Conservation (phyloP, 257 asterid genomes). For the Penstemon newberryi region DNA sequence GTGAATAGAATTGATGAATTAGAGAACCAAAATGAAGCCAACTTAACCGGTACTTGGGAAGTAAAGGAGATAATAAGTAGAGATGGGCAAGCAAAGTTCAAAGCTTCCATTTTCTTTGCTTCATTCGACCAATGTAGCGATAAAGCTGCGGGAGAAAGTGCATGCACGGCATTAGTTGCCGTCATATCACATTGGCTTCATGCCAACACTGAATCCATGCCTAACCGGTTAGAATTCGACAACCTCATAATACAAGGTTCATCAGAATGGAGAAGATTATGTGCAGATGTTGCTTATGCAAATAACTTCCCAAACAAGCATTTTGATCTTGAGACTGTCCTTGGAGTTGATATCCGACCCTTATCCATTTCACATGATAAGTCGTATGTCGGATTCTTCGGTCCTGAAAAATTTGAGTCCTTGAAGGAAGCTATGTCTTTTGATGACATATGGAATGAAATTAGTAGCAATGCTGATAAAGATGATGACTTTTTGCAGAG, state of each 20-base stretch:
- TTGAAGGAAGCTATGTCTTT: slow-evolving; percentile 65
- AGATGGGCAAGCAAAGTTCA: slow-evolving; percentile 60
- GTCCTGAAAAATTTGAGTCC: slow-evolving; percentile 54
- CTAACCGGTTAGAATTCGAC: slow-evolving; percentile 50
- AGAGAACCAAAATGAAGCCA: slow-evolving; percentile 30
- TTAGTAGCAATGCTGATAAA: slow-evolving; percentile 20
- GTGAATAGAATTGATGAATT: slow-evolving; percentile 25
- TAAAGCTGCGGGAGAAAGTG: slow-evolving; percentile 73
- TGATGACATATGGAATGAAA: slow-evolving; percentile 63
- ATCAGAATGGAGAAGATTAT: slow-evolving; percentile 70
- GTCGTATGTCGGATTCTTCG: slow-evolving; percentile 74
- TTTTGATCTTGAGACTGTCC: slow-evolving; percentile 73
- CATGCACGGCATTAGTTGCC: slow-evolving; percentile 66
- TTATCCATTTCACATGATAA: slow-evolving; percentile 42
- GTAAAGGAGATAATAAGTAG: slow-evolving; percentile 53
- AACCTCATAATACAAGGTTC: slow-evolving; percentile 65
- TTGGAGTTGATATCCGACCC: slow-evolving; percentile 52
- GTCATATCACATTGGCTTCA: slow-evolving; percentile 77
- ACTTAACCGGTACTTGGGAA: slow-evolving; percentile 47
- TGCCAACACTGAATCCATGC: slow-evolving; percentile 42
- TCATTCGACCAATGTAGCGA: slow-evolving; percentile 74
- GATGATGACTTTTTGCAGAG: slow-evolving; percentile 32
- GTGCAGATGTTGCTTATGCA: slow-evolving; percentile 38
- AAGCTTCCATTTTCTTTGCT: slow-evolving; percentile 57
- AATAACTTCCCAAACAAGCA: slow-evolving; percentile 66